Conservation (phyloP, 2,329 filamentous ascomycete species). For the Cladobotryum protrusum region DNA sequence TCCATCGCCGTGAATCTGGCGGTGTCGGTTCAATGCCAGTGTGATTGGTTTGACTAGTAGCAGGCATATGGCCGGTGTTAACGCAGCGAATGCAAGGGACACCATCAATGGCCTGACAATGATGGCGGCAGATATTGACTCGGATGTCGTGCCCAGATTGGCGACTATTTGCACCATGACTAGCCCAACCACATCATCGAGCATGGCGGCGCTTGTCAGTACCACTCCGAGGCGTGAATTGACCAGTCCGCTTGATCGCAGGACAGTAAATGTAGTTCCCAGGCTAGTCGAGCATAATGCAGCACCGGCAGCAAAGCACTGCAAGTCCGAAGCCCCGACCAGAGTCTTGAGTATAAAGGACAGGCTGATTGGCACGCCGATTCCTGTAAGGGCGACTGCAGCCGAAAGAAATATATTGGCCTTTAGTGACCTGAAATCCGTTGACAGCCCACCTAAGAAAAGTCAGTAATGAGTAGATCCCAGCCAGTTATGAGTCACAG, state of each 20-base stretch:
- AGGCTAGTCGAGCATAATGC: slow-evolving; percentile 69
- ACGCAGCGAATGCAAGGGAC: slow-evolving; percentile 44
- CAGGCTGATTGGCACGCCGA: slow-evolving; percentile 56
- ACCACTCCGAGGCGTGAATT: slow-evolving; percentile 51
- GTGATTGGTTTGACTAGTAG: slow-evolving; percentile 39
- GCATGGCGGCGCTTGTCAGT: slow-evolving; percentile 67
- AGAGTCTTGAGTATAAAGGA: slow-evolving; percentile 55
- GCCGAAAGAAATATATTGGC: slow-evolving; percentile 56
- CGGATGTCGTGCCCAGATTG: slow-evolving; percentile 43
- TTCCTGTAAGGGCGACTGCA: slow-evolving; percentile 59
- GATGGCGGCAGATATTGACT: slow-evolving; percentile 23
- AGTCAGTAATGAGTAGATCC: background rate
- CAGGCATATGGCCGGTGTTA: slow-evolving; percentile 41
- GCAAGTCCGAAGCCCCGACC: slow-evolving; percentile 44
- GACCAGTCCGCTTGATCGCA: slow-evolving; percentile 37
- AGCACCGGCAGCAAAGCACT: slow-evolving; percentile 67
- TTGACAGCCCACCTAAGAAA: slow-evolving; percentile 46
- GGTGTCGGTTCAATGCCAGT: slow-evolving; percentile 24
- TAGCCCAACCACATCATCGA: slow-evolving; percentile 73
- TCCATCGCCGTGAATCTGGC: slow-evolving; percentile 18
- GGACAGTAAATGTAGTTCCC: slow-evolving; percentile 60
- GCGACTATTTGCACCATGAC: slow-evolving; percentile 73
- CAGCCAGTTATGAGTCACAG: background rate
- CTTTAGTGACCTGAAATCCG: slow-evolving; percentile 35
- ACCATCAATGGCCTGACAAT: slow-evolving; percentile 42